Evolutionary conservation across 129 eudicot genomes (phyloP).

Genomic region (Scalesia atractyloides): DNA sequence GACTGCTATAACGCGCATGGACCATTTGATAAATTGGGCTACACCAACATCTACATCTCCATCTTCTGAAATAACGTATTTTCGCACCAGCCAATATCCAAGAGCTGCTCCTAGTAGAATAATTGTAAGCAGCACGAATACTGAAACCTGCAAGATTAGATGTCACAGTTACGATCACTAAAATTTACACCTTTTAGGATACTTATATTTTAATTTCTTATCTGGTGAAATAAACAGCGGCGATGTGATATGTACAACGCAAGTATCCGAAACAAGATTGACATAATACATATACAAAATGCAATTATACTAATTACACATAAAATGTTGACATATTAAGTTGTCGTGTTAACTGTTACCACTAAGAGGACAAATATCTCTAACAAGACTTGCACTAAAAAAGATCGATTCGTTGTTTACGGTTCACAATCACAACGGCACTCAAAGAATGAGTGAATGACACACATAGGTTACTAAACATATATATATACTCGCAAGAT

Average conservation of each 20-base stretch:
- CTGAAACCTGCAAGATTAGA: slow-evolving; percentile 51
- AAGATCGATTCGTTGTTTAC: neutral
- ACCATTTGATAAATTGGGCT: slow-evolving; percentile 92
- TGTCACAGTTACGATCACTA: neutral
- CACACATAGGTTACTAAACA: neutral
- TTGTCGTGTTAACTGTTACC: neutral
- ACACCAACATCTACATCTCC: slow-evolving; percentile 79
- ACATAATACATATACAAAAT: no score
- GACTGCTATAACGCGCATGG: slow-evolving; percentile 65
- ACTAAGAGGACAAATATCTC: neutral
- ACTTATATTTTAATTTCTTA: neutral
- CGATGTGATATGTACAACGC: neutral
- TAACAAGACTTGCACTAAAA: neutral
- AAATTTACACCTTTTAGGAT: neutral
- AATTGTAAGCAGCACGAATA: slow-evolving; percentile 51
- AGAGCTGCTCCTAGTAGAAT: slow-evolving; percentile 73
- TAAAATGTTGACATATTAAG: neutral
- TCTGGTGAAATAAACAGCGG: neutral
- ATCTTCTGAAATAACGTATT: slow-evolving; percentile 67
- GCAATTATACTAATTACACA: no score
- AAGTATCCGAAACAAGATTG: no score
- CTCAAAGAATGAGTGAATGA: neutral
- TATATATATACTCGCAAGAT: neutral
- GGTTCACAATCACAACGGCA: neutral
- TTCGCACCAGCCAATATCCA: slow-evolving; percentile 78